Base-by-base conservation (phyloP, 371 early-diverging fungal species). In the Cokeromyces recurvatus region DNA sequence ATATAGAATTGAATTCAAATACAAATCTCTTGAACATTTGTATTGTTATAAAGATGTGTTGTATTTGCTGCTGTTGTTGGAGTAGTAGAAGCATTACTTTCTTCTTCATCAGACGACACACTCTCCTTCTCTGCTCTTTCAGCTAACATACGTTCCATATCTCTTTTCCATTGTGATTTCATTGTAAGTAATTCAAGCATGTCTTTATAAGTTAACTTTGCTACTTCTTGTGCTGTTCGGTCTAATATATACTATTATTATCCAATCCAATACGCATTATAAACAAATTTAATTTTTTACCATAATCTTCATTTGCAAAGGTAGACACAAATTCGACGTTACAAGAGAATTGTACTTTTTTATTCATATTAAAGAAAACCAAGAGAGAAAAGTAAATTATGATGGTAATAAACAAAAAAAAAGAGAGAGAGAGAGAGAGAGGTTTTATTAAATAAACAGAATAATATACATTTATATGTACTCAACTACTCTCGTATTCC, bases 291-390 rank as follows among this genome's bases (percentile, higher is more conserved):
- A 46, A 20, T 32, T 27, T 22, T 39, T 46, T 68, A 72, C 72
- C 72, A 47, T 72, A 72, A 32, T 72, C 72, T 55, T 72, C 72
- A 34, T 72, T 68, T 19, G 64, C 68, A 57, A 72, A 72, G 16
- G 72, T 72, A 35, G 59, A 60, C 11, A 63, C 42, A 31, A 63
- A 53, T 37, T 68, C 68, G 24, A 72, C 62, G 15, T 68, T 51
- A 20, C 61, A 53, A 20, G 68, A 51, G 46, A 72, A 72, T 51
- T 68, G 72, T 14, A 72, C 72, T 57, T 59, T 63, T 38, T 72
- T 72, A 38, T 27, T 48, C 49, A 40, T 61, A 8, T 31, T 59
- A n/a, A n/a, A n/a, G 14, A 7, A 27, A 11, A 7, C 11, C 11
- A 27, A 27, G 11, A 27, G 11, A 27, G 29, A 27, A 27, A 27